A percentile compares a stretch with the other conserved stretches of the same genome.
Conservation (phyloP, 495 filamentous ascomycete species). For the Penicillium coprophilum region DNA sequence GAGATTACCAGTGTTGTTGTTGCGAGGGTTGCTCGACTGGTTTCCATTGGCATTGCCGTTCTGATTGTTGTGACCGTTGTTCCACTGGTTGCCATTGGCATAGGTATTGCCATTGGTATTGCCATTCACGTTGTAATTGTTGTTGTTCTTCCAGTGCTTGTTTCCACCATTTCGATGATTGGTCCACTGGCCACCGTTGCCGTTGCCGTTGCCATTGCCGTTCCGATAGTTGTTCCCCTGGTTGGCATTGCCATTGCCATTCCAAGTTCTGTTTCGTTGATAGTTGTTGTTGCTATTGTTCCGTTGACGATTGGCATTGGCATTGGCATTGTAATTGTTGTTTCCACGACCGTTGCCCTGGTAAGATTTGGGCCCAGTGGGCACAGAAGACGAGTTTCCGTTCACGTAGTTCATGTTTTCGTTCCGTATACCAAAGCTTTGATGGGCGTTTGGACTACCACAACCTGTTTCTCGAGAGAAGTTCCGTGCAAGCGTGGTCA, state of each 20-base stretch:
- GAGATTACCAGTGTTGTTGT: no score
- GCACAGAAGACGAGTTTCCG: not conserved
- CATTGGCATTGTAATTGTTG: no score
- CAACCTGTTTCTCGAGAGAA: not conserved
- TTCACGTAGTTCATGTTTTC: not conserved
- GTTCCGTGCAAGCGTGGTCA: slow-evolving; percentile 3
- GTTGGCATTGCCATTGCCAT: not conserved
- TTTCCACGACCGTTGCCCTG: not conserved
- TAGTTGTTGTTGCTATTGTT: not conserved
- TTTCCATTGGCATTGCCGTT: not conserved
- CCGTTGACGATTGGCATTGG: not conserved
- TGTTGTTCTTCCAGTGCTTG: not conserved
- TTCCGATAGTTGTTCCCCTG: no score
- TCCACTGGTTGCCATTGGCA: not conserved
- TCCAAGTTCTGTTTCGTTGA: not conserved
- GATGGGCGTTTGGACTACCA: slow-evolving; percentile 1
- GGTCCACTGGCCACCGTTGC: not conserved
- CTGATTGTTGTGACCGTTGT: not conserved
- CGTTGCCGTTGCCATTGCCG: not conserved
- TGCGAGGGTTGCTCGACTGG: no score
- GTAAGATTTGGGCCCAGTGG: not conserved
- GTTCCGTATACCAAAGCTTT: not conserved
- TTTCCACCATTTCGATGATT: not conserved
- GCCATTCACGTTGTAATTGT: not conserved
- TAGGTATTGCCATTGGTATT: no score